Evolutionary conservation across 768 basidiomycete genomes (phyloP), one percentile per base, ranked within the genome.

Genomic region (Tephrocybe sp.): DNA sequence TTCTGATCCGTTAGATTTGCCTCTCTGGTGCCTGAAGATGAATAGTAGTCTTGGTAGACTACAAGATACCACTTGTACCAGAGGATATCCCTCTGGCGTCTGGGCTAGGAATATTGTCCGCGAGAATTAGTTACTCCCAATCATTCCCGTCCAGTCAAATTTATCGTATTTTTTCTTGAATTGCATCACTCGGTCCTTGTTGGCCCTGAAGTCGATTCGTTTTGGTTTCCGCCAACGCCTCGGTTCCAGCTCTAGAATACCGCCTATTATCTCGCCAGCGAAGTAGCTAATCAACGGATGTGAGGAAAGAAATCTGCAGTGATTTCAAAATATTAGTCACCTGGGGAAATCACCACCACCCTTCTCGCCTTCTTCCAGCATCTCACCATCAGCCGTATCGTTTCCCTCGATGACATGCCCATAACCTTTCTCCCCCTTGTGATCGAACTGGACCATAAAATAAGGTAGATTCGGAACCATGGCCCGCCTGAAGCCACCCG

Each of bases 361-460:
- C 62, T 90, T 90, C 59, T 88, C 92, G 1, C 90, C 92, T 63
- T 93, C 93, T 54, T 89, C 88, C 26, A 87, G 66, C 25, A 49
- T 55, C 36, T 67, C 66, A 21, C 51, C 61, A 5, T 56, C 60
- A 16, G 35, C 76, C 79, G 22, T 77, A 79, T 55, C 82, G 0
- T 83, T 80, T 1, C 97, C 97, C 66, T 99, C 97, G 53, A 99
- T 97, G 54, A 99, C 91, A 68, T 99, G 97, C 0, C 97, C 97
- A 63, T 93, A 99, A 2, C 97, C 97, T 62, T 92, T 93, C 68
- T 98, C 94, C 21, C 97, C 94, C 61, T 95, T 98, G 68, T 98
- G 78, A 69, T 99, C 97, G 67, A 96, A 99, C 59, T 96, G 94
- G 6, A 98, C 90, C 92, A 95, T 96, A 61, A 99, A 99, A 69